These are phyloP conservation scores for Cryomyces antarcticus DNA, from an alignment of 495 filamentous ascomycete genomes.

Conservation along the genomic window DNA sequence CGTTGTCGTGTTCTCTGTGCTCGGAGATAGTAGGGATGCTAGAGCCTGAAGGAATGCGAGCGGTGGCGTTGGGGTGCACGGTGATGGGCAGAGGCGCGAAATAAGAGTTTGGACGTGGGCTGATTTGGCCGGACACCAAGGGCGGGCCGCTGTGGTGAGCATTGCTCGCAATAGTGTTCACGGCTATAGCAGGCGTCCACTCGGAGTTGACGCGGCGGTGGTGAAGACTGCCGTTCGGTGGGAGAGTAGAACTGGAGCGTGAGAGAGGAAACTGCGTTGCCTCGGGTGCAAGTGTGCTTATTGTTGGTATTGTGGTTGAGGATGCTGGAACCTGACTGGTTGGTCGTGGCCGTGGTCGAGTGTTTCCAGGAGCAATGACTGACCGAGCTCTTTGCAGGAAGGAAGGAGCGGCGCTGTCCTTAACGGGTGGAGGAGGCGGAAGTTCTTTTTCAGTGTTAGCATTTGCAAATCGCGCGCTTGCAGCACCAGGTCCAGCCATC, in stretches of 20 bases:
- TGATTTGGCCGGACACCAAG: slow-evolving; percentile 33
- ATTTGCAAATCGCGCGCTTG: slow-evolving; percentile 15
- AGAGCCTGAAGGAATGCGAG: slow-evolving; percentile 9
- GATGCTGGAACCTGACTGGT: slow-evolving; percentile 37
- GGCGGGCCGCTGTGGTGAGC: slow-evolving; percentile 30
- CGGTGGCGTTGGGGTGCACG: slow-evolving; percentile 14
- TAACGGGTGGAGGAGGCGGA: slow-evolving; percentile 45
- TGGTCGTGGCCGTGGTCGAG: slow-evolving; percentile 35
- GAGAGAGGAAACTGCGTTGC: slow-evolving; percentile 62
- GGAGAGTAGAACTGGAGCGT: slow-evolving; percentile 32
- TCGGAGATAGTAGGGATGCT: not conserved
- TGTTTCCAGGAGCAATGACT: slow-evolving; percentile 25
- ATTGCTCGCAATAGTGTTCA: slow-evolving; percentile 70
- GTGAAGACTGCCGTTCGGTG: slow-evolving; percentile 20
- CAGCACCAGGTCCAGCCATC: slow-evolving; percentile 10
- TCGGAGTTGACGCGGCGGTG: slow-evolving; percentile 52
- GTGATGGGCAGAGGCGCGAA: slow-evolving; percentile 18
- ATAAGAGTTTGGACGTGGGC: slow-evolving; percentile 30
- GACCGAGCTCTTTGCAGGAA: slow-evolving; percentile 69
- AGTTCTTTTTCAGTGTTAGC: slow-evolving; percentile 60
- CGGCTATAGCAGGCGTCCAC: slow-evolving; percentile 31
- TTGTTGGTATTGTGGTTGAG: slow-evolving; percentile 14
- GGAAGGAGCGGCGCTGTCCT: slow-evolving; percentile 8
- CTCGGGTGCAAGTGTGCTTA: slow-evolving; percentile 51
- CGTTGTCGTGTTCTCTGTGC: too few species aligned